A percentile compares a stretch with the other conserved stretches of the same genome.
phyloP scores from a whole-genome alignment of 352 stramenopile genomes.

The Globisporangium heterothallicum region DNA sequence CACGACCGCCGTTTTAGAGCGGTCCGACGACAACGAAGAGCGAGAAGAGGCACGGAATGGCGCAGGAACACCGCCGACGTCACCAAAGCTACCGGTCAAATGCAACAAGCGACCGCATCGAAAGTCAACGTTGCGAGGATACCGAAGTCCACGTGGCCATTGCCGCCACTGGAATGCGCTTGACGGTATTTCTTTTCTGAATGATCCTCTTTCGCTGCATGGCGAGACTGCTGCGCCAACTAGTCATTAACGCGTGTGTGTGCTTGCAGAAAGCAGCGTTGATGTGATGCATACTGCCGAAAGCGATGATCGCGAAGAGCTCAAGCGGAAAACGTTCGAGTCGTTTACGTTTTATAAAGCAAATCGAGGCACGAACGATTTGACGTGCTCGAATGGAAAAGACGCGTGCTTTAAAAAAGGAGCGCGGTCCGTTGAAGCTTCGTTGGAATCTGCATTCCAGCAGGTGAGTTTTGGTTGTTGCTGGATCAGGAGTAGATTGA shows the following conservation, averaged over 20 bases:
- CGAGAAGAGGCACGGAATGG: not conserved
- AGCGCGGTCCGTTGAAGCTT: conserved; percentile 24
- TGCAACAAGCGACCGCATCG: conserved; percentile 11
- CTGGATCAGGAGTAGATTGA: too few relatives aligned
- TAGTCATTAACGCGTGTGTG: too few relatives aligned
- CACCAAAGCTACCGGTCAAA: conserved; percentile 3
- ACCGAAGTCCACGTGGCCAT: conserved; percentile 45
- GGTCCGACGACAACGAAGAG: not conserved
- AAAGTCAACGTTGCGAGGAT: conserved; percentile 19
- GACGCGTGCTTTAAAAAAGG: conserved; percentile 25
- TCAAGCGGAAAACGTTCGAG: conserved; percentile 46
- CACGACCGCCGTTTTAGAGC: conserved; percentile 51
- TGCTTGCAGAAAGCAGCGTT: too few relatives aligned
- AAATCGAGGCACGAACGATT: conserved; percentile 30
- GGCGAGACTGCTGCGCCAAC: not conserved
- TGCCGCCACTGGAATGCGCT: conserved; percentile 60
- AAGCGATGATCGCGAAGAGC: conserved; percentile 14
- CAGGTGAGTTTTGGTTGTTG: conserved; percentile 21
- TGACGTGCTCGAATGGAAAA: conserved; percentile 16
- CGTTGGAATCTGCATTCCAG: conserved; percentile 47
- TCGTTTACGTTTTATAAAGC: conserved; percentile 43
- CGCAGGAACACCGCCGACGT: not conserved
- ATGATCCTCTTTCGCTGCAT: too few relatives aligned
- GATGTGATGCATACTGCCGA: too few relatives aligned
- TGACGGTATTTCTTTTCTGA: too few relatives aligned